phyloP scores from a whole-genome alignment of 164 flowering plant species.

The Platanus orientalis region DNA sequence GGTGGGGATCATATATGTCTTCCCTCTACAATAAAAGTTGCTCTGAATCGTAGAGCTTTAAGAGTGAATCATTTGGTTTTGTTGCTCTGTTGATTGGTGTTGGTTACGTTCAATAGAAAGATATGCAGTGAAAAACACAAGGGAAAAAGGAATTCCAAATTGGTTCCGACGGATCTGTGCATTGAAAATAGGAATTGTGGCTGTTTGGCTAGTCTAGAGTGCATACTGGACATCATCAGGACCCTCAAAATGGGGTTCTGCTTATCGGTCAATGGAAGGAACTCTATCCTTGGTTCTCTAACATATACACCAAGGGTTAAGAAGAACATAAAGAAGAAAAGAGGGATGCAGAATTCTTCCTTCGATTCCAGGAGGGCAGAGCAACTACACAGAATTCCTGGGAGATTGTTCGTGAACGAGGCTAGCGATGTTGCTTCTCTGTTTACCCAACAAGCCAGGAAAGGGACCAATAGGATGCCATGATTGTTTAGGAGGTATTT shows the following conservation, averaged over 20 bases:
- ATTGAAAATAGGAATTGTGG: constrained; percentile 38
- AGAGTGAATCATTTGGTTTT: too few species aligned
- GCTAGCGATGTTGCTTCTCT: constrained; percentile 60
- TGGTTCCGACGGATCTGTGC: constrained; percentile 53
- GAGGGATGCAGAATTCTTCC: constrained; percentile 50
- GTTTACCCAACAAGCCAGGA: too few species aligned
- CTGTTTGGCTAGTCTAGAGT: constrained; percentile 84
- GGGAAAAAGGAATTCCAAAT: constrained; percentile 1
- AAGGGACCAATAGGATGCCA: constrained; percentile 98
- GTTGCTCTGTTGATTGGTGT: too few species aligned
- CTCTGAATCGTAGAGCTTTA: too few species aligned
- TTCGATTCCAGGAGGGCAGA: constrained; percentile 58
- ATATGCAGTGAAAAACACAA: neutral
- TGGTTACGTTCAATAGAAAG: too few species aligned
- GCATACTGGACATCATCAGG: too few species aligned
- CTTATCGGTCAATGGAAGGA: constrained; percentile 84
- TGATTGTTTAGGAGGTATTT: constrained; percentile 98
- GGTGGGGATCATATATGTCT: too few species aligned
- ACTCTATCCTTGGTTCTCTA: constrained; percentile 55
- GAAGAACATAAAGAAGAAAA: constrained; percentile 39
- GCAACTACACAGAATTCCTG: constrained; percentile 59
- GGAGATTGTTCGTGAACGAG: constrained; percentile 77
- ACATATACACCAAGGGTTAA: constrained; percentile 38
- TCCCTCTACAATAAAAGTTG: too few species aligned
- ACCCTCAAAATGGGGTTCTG: constrained; percentile 99